Conservation (phyloP, 257 asterid species). For the Craterostigma plantagineum region DNA sequence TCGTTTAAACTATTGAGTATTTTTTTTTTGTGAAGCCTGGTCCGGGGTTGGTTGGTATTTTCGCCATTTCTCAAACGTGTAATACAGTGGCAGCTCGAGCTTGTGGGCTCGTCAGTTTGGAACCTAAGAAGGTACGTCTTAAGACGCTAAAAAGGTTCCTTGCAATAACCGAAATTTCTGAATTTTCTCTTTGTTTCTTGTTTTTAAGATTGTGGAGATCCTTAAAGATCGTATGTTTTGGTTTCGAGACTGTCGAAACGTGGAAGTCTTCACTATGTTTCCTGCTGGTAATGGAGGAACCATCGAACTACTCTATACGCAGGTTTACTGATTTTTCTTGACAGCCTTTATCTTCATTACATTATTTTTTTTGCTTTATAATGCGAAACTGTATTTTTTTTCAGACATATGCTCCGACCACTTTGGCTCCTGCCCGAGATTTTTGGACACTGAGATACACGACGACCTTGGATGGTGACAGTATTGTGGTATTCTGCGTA, state of each 20-base stretch:
- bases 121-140: constrained; percentile 74
- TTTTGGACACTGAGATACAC: constrained; percentile 98
- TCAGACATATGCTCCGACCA: constrained; percentile 89
- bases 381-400: constrained; percentile 3
- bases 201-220: constrained; percentile 76
- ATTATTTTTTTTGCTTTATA: too few species aligned
- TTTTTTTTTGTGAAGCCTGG: constrained; percentile 61
- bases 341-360: too few species aligned
- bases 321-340: constrained; percentile 23
- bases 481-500: constrained; percentile 58
- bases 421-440: constrained; percentile 91
- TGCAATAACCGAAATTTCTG: too few species aligned
- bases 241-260: constrained; percentile 93
- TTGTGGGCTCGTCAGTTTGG: constrained; percentile 95
- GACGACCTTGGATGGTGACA: constrained; percentile 75
- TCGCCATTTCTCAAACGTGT: constrained; percentile 85
- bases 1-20: too few species aligned
- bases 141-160: too few species aligned
- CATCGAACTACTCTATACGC: constrained; percentile 70
- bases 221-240: constrained; percentile 94
- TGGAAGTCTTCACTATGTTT: constrained; percentile 77
- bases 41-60: constrained; percentile 99
- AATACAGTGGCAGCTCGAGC: constrained; percentile 99
- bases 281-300: constrained; percentile 95
- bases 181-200: background rate